These are phyloP conservation scores for Phytophthora meadii DNA, from an alignment of 352 stramenopile species.

Conservation along the genomic window DNA sequence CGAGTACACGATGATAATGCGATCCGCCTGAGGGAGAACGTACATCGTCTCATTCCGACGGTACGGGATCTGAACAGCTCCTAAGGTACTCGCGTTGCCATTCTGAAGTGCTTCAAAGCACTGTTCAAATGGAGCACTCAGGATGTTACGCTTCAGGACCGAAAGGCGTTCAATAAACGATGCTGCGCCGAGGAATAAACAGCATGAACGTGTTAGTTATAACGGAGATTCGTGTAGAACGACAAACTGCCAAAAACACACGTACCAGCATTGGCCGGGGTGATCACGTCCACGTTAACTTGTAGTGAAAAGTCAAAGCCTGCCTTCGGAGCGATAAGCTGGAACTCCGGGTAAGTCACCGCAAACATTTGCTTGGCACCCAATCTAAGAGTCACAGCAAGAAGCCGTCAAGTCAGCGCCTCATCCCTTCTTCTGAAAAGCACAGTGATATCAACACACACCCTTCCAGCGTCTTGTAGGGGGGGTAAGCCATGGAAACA, in stretches of 20 bases:
- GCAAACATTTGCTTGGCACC: constrained; percentile 77
- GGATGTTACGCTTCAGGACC: constrained; percentile 85
- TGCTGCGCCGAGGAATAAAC: constrained; percentile 37
- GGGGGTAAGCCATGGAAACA: constrained; percentile 81
- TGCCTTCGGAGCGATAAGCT: constrained; percentile 64
- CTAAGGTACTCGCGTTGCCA: constrained; percentile 62
- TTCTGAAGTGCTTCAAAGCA: constrained; percentile 83
- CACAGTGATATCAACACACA: constrained; percentile 17
- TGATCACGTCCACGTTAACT: constrained; percentile 82
- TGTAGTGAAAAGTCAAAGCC: constrained; percentile 85
- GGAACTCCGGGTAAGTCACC: constrained; percentile 77
- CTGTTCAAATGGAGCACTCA: constrained; percentile 81
- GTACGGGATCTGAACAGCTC: constrained; percentile 85
- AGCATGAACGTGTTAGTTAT: background rate
- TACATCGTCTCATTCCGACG: constrained; percentile 88
- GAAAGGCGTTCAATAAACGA: constrained; percentile 80
- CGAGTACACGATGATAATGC: constrained; percentile 93
- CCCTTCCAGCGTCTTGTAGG: constrained; percentile 75
- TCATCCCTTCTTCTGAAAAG: background rate
- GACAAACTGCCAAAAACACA: background rate
- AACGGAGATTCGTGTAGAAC: background rate
- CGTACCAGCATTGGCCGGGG: constrained; percentile 67
- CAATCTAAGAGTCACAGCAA: constrained; percentile 42
- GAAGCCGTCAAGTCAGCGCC: background rate
- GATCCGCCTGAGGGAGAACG: constrained; percentile 84